Evolutionary conservation across 306 rosid genomes (phyloP).

Genomic region (Cicer chorassanicum): DNA sequence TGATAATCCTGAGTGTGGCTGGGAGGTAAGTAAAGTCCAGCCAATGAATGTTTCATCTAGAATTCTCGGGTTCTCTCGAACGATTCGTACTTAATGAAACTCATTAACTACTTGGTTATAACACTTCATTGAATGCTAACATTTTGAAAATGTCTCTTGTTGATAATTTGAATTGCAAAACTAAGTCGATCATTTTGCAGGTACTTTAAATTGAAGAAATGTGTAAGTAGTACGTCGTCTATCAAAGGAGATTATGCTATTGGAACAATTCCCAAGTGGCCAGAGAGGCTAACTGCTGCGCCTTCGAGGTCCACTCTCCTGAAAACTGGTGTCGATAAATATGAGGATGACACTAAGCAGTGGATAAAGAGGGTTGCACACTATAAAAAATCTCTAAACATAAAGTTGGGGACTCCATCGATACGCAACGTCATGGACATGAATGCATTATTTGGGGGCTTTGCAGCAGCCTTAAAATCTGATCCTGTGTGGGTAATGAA

Average conservation of each 20-base stretch:
- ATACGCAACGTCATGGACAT: conserved; percentile 93
- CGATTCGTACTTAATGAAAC: no score
- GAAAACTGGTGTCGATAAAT: conserved; percentile 75
- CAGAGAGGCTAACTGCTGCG: conserved; percentile 70
- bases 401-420: conserved; percentile 80
- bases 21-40: no score
- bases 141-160: conserved; percentile 5
- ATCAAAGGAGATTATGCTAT: conserved; percentile 75
- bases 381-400: conserved; percentile 71
- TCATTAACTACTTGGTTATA: no score
- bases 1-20: no score
- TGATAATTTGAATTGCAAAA: conserved; percentile 29
- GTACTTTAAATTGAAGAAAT: conserved; percentile 84
- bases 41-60: no score
- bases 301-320: conserved; percentile 68
- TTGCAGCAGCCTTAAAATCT: conserved; percentile 84
- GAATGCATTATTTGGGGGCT: conserved; percentile 96
- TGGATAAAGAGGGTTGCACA: conserved; percentile 78
- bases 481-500: conserved; percentile 98
- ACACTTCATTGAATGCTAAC: not conserved
- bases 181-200: conserved; percentile 56
- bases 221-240: conserved; percentile 71
- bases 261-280: conserved; percentile 88
- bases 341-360: conserved; percentile 76
- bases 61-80: no score